Percentiles rank a stretch among this genome's conserved stretches.
These are phyloP conservation scores for Ophiocordyceps camponoti-floridani DNA, from an alignment of 2,329 filamentous ascomycete genomes.

Conservation along the genomic window DNA sequence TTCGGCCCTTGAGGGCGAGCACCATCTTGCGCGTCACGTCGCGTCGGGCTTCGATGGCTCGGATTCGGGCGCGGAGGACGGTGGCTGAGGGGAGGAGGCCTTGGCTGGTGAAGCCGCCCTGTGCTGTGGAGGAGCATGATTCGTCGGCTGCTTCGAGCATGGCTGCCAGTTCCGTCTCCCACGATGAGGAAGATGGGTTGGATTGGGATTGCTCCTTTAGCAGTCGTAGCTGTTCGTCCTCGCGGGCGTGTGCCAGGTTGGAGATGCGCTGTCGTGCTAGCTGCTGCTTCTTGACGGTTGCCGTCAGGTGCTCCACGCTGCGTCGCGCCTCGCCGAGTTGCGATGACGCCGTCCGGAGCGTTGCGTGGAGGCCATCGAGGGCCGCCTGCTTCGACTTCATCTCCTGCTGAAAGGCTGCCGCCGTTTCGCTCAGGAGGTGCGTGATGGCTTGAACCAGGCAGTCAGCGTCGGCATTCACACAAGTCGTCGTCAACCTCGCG, in stretches of 20 bases:
- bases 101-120: conserved; percentile 17
- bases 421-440: conserved; percentile 61
- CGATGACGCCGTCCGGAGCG: conserved; percentile 63
- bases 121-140: conserved; percentile 7
- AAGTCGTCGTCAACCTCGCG: not conserved
- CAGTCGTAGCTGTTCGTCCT: conserved; percentile 43
- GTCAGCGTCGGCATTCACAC: too few relatives aligned
- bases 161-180: conserved; percentile 34
- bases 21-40: conserved; percentile 49
- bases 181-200: conserved; percentile 25
- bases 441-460: conserved; percentile 45
- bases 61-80: conserved; percentile 47
- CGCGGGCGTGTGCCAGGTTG: conserved; percentile 59
- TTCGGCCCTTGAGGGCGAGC: conserved; percentile 55
- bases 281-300: conserved; percentile 44
- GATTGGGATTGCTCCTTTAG: conserved; percentile 23
- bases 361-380: conserved; percentile 65
- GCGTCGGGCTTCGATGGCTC: conserved; percentile 54
- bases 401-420: conserved; percentile 62
- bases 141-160: conserved; percentile 26
- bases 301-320: conserved; percentile 51
- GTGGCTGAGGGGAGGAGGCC: conserved; percentile 37
- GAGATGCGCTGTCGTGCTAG: conserved; percentile 52
- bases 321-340: conserved; percentile 63
- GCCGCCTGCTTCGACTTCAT: conserved; percentile 69